Evolutionary conservation across 257 asterid species (phyloP).

Genomic region (Ilex aquifolium): DNA sequence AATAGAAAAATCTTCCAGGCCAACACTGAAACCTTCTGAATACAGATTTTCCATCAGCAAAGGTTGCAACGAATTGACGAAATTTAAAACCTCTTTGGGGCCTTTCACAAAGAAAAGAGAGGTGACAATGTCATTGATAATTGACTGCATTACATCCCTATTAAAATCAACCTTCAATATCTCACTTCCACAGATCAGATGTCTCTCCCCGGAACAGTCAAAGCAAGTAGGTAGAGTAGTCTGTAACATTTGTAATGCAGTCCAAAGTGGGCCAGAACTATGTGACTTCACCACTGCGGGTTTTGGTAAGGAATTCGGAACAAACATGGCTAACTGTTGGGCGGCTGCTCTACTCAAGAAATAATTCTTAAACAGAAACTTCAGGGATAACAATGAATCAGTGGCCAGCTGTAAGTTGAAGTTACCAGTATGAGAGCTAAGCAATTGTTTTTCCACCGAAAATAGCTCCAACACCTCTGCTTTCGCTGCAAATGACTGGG

Average conservation of each 20-base stretch:
- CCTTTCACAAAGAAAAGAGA: slow-evolving; percentile 81
- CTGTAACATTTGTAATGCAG: slow-evolving; percentile 72
- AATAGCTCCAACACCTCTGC: slow-evolving; percentile 94
- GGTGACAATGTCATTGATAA: slow-evolving; percentile 60
- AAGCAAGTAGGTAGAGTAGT: slow-evolving; percentile 58
- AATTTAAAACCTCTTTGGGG: slow-evolving; percentile 66
- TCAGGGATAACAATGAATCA: slow-evolving; percentile 76
- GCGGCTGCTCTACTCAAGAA: slow-evolving; percentile 46
- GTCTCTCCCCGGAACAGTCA: slow-evolving; percentile 71
- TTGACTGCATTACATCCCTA: slow-evolving; percentile 56
- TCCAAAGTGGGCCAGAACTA: slow-evolving; percentile 69
- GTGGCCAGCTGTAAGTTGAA: slow-evolving; percentile 81
- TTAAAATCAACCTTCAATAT: slow-evolving; percentile 42
- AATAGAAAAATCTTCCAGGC: slow-evolving; percentile 64
- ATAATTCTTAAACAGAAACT: slow-evolving; percentile 44
- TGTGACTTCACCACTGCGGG: slow-evolving; percentile 56
- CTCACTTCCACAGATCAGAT: slow-evolving; percentile 45
- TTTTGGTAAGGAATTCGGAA: slow-evolving; percentile 36
- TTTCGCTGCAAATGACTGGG: slow-evolving; percentile 91
- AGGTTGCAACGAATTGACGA: slow-evolving; percentile 75
- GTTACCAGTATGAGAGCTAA: slow-evolving; percentile 97
- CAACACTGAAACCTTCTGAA: slow-evolving; percentile 71
- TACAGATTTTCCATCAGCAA: slow-evolving; percentile 74
- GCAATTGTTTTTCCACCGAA: slow-evolving; percentile 86
- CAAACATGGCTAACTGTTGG: slow-evolving; percentile 85